phyloP scores from a whole-genome alignment of 2,329 filamentous ascomycete species.

The Seiridium unicorne region DNA sequence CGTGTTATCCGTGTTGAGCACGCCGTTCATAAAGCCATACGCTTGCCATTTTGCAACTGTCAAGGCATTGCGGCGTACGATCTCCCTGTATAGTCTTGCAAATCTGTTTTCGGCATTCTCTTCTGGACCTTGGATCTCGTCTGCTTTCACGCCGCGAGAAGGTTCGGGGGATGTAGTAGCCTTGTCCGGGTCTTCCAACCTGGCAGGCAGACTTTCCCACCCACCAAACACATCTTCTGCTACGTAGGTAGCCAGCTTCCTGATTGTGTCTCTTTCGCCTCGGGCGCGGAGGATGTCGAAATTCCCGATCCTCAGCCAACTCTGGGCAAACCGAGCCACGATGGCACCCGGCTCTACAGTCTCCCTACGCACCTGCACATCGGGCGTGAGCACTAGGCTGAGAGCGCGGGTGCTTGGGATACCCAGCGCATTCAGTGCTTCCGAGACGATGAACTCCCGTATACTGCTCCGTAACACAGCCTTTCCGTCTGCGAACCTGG shows the following conservation, averaged over 20 bases:
- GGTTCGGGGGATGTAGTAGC: conserved; percentile 44
- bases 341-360: conserved; percentile 86
- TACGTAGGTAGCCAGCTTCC: conserved; percentile 76
- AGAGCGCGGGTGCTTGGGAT: conserved; percentile 88
- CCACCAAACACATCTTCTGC: conserved; percentile 85
- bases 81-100: conserved; percentile 80
- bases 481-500: conserved; percentile 92
- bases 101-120: conserved; percentile 82
- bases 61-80: conserved; percentile 79
- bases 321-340: conserved; percentile 85
- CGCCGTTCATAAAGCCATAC: conserved; percentile 99
- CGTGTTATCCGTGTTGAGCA: conserved; percentile 97
- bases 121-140: conserved; percentile 64
- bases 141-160: conserved; percentile 50
- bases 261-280: conserved; percentile 72
- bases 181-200: conserved; percentile 50
- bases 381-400: conserved; percentile 73
- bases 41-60: conserved; percentile 95
- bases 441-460: conserved; percentile 89
- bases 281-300: conserved; percentile 88
- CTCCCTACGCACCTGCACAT: conserved; percentile 74
- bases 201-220: conserved; percentile 77
- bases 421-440: conserved; percentile 78
- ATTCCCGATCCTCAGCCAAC: conserved; percentile 90
- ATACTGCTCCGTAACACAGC: conserved; percentile 92